Percentiles rank a stretch among this genome's conserved stretches.
These are phyloP conservation scores for Eimeria brunetti DNA, from an alignment of 169 alveolate genomes.

Conservation along the genomic window DNA sequence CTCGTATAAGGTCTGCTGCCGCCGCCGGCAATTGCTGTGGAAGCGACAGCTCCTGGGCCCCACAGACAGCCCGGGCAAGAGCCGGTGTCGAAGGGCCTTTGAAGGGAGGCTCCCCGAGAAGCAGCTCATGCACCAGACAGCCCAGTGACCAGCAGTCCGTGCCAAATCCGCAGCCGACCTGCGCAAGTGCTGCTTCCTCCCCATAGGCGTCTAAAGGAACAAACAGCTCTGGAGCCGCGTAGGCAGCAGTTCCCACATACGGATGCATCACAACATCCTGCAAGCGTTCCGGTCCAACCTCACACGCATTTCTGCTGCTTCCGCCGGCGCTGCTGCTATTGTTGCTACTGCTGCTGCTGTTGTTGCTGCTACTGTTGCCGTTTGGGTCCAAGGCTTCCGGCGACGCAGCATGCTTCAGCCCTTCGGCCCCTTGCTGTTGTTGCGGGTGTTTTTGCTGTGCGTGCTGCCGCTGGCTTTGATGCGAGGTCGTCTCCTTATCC, in stretches of 20 bases:
- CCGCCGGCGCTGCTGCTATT: not conserved
- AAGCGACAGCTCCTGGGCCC: constrained; percentile 35
- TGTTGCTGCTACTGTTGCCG: not conserved
- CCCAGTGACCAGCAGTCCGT: constrained; percentile 64
- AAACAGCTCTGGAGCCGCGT: constrained; percentile 35
- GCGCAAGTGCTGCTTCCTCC: constrained; percentile 4
- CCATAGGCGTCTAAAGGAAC: not conserved
- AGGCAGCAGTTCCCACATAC: constrained; percentile 32
- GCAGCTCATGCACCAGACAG: constrained; percentile 34
- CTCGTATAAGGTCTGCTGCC: constrained; percentile 43
- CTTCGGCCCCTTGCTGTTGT: not conserved
- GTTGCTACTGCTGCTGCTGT: not conserved
- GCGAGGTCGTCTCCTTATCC: not conserved
- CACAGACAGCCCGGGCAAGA: constrained; percentile 31
- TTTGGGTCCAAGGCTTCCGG: not conserved
- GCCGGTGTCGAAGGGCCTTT: not conserved
- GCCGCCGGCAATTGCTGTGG: constrained; percentile 56
- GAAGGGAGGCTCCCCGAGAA: constrained; percentile 64
- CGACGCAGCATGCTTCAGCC: not conserved
- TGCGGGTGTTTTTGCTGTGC: not conserved
- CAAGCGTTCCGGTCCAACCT: not conserved
- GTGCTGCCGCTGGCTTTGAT: not conserved
- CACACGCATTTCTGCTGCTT: not conserved
- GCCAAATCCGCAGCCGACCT: constrained; percentile 37
- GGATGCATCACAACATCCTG: constrained; percentile 10